A percentile compares a stretch with the other conserved stretches of the same genome.
These are phyloP conservation scores for Dysphania ambrosioides DNA, from an alignment of 148 eudicot genomes.

Conservation along the genomic window DNA sequence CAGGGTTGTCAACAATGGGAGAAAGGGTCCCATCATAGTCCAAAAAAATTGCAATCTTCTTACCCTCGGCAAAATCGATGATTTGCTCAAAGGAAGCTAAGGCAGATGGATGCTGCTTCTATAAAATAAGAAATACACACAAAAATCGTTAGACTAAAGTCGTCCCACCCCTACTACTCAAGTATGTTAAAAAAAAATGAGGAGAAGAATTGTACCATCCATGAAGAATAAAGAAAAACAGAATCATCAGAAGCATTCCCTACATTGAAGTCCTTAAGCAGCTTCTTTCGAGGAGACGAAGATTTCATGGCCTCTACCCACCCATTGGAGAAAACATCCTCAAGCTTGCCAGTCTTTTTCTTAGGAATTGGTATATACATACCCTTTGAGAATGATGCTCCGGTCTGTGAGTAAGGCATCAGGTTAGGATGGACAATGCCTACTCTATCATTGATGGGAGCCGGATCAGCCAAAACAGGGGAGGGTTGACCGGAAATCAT, in stretches of 20 bases:
- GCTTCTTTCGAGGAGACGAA: conserved; percentile 77
- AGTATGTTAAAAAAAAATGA: neutral
- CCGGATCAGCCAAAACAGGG: conserved; percentile 66
- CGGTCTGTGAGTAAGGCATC: conserved; percentile 43
- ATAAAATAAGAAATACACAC: conserved; percentile 11
- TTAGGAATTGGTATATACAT: conserved; percentile 40
- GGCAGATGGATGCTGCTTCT: conserved; percentile 76
- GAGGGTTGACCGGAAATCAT: conserved; percentile 56
- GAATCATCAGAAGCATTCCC: conserved; percentile 53
- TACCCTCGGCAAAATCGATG: conserved; percentile 37
- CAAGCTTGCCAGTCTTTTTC: conserved; percentile 57
- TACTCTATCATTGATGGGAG: conserved; percentile 57
- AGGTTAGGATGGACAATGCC: conserved; percentile 45
- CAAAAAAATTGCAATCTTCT: conserved; percentile 67
- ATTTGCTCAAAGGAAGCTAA: conserved; percentile 50
- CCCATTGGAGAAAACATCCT: conserved; percentile 72
- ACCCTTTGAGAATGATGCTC: conserved; percentile 45
- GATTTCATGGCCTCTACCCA: conserved; percentile 90
- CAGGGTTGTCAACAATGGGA: conserved; percentile 87
- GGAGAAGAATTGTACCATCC: conserved; percentile 50
- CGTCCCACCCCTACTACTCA: neutral
- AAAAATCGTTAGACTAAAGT: neutral
- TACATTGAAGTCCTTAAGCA: conserved; percentile 42
- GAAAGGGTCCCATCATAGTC: conserved; percentile 93
- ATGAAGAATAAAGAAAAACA: conserved; percentile 49